Evolutionary conservation across 2,329 filamentous ascomycete species (phyloP).

Genomic region (Dactylella cylindrospora): DNA sequence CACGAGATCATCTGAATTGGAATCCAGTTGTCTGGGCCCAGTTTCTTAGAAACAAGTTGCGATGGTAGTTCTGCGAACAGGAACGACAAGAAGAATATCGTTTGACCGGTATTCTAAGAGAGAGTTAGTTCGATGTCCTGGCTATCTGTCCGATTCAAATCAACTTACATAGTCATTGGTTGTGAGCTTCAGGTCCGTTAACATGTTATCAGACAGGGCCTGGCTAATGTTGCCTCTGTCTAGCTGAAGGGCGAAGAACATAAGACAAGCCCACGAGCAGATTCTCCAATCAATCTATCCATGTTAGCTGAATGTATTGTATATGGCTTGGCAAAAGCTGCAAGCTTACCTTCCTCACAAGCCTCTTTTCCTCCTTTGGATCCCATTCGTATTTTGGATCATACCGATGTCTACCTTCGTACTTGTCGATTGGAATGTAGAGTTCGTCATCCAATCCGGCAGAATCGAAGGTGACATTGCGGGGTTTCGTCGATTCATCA

Average conservation of each 20-base stretch:
- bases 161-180: conserved; percentile 57
- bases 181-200: conserved; percentile 58
- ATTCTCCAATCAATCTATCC: conserved; percentile 52
- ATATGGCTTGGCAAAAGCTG: neutral
- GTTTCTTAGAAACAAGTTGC: conserved; percentile 62
- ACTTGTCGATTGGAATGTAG: conserved; percentile 60
- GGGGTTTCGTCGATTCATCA: conserved; percentile 12
- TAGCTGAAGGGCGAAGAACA: conserved; percentile 66
- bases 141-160: conserved; percentile 14
- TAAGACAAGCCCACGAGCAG: conserved; percentile 57
- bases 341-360: conserved; percentile 59
- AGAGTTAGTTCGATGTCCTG: neutral
- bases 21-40: conserved; percentile 64
- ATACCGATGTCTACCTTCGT: conserved; percentile 63
- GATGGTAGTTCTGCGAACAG: conserved; percentile 63
- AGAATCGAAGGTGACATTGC: conserved; percentile 49
- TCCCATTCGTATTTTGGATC: conserved; percentile 63
- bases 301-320: neutral
- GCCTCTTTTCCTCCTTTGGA: conserved; percentile 59
- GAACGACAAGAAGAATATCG: conserved; percentile 61
- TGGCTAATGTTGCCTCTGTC: conserved; percentile 65
- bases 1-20: conserved; percentile 62
- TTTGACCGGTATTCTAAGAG: conserved; percentile 60
- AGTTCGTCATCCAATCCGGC: conserved; percentile 51
- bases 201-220: conserved; percentile 64